Conservation (phyloP, 345 rosid genomes). For the Brassica napus region Da-Ae NC_063438.1:25818001-25818500, state of each 20-base stretch:
- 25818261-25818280: not conserved
- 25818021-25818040: not conserved
- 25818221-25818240: not conserved
- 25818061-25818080: not conserved
- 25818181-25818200: not conserved
- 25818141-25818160: not conserved
- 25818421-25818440: not conserved
- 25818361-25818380: not conserved
- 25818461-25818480: constrained; percentile 32
- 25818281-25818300: not conserved
- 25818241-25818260: not conserved
- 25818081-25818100: not conserved
- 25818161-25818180: not conserved
- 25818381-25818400: not conserved
- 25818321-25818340: not conserved
- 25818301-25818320: too few relatives aligned
- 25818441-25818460: constrained; percentile 32
- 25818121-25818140: not conserved
- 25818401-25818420: not conserved
- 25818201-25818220: not conserved
- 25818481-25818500: constrained; percentile 29
- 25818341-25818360: not conserved
- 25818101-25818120: not conserved
- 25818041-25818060: constrained; percentile 15
- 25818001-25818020: too few relatives aligned